These are phyloP conservation scores for Trametes gibbosa DNA, from an alignment of 768 basidiomycete species.

Conservation along the genomic window DNA sequence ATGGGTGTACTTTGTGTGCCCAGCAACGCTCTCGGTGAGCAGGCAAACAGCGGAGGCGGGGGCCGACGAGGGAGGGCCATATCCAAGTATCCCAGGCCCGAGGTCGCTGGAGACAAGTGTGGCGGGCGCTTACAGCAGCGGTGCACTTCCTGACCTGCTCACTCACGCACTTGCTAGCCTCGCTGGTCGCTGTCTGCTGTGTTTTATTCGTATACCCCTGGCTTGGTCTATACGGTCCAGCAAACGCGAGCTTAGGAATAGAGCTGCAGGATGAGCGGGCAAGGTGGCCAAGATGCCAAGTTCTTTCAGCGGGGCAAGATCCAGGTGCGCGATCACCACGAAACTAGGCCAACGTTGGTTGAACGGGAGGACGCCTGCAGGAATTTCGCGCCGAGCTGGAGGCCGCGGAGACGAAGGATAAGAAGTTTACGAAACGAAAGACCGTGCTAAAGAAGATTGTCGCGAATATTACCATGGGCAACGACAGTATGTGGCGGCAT, in stretches of 20 bases:
- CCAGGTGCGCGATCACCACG: slow-evolving; percentile 51
- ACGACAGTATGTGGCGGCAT: slow-evolving; percentile 77
- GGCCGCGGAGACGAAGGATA: slow-evolving; percentile 92
- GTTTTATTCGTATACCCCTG: slow-evolving; percentile 4
- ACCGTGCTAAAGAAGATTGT: slow-evolving; percentile 95
- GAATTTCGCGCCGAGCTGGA: slow-evolving; percentile 91
- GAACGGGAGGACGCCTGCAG: slow-evolving; percentile 34
- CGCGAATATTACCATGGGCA: slow-evolving; percentile 99
- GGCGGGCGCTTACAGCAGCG: neutral
- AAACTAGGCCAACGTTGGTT: neutral
- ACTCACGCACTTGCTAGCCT: neutral
- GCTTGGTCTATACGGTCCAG: neutral
- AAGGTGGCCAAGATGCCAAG: slow-evolving; percentile 83
- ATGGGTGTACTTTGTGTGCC: slow-evolving; percentile 29
- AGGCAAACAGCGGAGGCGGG: slow-evolving; percentile 5
- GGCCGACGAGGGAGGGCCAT: slow-evolving; percentile 23
- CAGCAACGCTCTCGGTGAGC: slow-evolving; percentile 19
- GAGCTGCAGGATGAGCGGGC: slow-evolving; percentile 38
- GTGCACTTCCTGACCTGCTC: neutral
- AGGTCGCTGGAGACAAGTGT: neutral
- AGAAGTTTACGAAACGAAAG: slow-evolving; percentile 92
- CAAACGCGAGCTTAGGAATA: neutral
- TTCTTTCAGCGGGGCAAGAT: slow-evolving; percentile 93
- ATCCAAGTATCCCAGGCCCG: neutral
- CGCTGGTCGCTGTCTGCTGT: neutral